These are phyloP conservation scores for Flueggea neowawraea DNA, from an alignment of 441 rosid genomes.

Conservation along the genomic window DNA sequence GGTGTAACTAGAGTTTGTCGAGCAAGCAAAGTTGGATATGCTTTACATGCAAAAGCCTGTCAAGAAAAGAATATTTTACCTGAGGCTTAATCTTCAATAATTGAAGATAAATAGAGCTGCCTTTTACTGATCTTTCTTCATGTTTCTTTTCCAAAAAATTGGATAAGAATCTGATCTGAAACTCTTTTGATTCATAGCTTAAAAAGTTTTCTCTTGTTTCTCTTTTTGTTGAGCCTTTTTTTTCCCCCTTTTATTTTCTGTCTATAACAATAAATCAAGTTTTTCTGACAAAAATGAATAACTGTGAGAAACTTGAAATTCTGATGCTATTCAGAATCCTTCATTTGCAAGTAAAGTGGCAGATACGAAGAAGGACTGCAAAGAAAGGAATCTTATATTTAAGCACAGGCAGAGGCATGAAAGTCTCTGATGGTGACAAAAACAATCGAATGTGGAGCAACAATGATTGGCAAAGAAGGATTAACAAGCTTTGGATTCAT, in stretches of 20 bases:
- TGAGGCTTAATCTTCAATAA: slow-evolving; percentile 1
- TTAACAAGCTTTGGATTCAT: slow-evolving; percentile 38
- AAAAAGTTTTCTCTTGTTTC: neutral
- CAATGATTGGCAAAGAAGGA: slow-evolving; percentile 19
- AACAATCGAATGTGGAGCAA: slow-evolving; percentile 14
- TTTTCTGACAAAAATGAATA: too few species aligned
- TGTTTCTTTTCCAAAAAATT: slow-evolving; percentile 1
- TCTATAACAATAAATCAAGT: too few species aligned
- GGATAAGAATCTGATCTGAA: slow-evolving; percentile 15
- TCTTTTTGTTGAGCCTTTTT: neutral
- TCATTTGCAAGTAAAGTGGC: too few species aligned
- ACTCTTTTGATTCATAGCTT: neutral
- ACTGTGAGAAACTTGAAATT: too few species aligned
- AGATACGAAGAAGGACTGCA: too few species aligned
- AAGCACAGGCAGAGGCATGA: slow-evolving; percentile 51
- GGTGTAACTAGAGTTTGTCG: slow-evolving; percentile 2
- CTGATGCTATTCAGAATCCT: too few species aligned
- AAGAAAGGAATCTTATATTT: neutral
- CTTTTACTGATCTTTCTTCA: neutral
- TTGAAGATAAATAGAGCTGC: neutral
- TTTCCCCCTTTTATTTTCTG: too few species aligned
- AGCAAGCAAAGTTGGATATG: slow-evolving; percentile 33
- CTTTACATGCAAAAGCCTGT: slow-evolving; percentile 40
- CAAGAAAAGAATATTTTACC: slow-evolving; percentile 36
- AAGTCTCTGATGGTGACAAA: slow-evolving; percentile 32